Conservation (phyloP, 139 green algal genomes). For the Coelastrella sp. region DNA sequence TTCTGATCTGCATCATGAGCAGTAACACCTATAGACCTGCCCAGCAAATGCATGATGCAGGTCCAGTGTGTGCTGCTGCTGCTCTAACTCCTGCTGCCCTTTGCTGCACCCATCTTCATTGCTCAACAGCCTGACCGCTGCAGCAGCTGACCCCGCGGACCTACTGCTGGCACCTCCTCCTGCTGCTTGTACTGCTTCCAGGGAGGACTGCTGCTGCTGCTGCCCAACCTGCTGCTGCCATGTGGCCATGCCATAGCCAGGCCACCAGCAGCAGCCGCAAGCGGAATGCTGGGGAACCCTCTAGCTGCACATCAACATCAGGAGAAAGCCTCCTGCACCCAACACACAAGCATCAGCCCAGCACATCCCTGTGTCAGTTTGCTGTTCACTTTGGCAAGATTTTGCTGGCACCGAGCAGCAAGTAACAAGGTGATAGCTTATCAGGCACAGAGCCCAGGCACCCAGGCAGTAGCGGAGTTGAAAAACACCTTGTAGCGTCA, state of each 20-base stretch:
- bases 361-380: neutral
- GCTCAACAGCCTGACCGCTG: no score
- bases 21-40: no score
- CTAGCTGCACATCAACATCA: neutral
- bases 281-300: neutral
- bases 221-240: neutral
- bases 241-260: neutral
- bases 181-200: neutral
- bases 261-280: neutral
- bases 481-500: neutral
- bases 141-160: no score
- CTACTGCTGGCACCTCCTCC: no score
- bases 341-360: neutral
- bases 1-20: no score
- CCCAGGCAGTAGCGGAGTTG: neutral
- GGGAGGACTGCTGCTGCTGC: neutral
- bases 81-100: no score
- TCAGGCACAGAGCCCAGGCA: neutral
- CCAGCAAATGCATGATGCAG: no score
- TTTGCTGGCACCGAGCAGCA: neutral
- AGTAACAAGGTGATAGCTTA: neutral
- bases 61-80: no score
- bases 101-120: no score
- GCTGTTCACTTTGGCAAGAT: neutral
- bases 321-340: neutral